phyloP scores from a whole-genome alignment of 257 asterid species.

The Solanum chilense region DNA sequence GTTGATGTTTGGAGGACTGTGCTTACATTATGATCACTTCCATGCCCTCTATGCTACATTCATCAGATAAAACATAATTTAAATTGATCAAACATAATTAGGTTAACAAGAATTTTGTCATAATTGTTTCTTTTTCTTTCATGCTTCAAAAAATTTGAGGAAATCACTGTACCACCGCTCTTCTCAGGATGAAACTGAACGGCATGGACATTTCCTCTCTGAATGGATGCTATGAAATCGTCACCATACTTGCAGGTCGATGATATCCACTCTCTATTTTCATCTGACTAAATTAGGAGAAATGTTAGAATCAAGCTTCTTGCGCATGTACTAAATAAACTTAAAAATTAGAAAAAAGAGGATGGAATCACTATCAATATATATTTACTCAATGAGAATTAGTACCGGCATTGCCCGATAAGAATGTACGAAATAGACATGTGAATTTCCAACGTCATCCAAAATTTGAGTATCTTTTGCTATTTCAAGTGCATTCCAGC shows the following conservation, averaged over 20 bases:
- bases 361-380: background rate
- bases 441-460: constrained; percentile 69
- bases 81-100: background rate
- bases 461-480: constrained; percentile 49
- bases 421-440: constrained; percentile 96
- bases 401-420: constrained; percentile 86
- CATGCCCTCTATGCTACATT: background rate
- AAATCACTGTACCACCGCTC: constrained; percentile 68
- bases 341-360: background rate
- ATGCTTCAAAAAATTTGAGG: background rate
- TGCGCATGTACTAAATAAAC: background rate
- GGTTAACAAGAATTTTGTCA: background rate
- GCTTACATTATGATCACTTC: background rate
- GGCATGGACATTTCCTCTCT: constrained; percentile 86
- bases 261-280: constrained; percentile 80
- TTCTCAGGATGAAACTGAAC: constrained; percentile 99
- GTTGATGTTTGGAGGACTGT: background rate
- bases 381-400: background rate
- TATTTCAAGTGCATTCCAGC: constrained; percentile 81
- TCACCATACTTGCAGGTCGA: constrained; percentile 78
- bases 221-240: constrained; percentile 71
- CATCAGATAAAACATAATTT: background rate
- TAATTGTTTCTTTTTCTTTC: background rate
- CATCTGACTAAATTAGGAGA: constrained; percentile 48
- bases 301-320: constrained; percentile 6